Conservation (phyloP, 495 filamentous ascomycete species). For the Aspergillus baeticus region DNA sequence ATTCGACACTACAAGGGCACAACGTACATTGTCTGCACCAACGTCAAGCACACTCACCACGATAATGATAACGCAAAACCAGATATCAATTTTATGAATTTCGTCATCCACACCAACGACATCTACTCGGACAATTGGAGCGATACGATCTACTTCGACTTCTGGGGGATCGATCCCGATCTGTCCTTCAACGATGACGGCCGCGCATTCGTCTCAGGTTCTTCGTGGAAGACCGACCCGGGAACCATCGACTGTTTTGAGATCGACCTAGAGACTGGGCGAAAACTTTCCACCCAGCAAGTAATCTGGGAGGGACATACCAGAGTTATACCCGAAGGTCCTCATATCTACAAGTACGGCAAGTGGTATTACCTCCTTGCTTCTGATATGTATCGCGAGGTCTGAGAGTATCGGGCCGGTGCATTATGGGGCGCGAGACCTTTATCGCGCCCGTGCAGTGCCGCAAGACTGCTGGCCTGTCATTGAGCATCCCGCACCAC, state of each 20-base stretch:
- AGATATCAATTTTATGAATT: neutral
- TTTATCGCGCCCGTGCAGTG: too few relatives aligned
- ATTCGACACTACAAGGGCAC: constrained; percentile 1
- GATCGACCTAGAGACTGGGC: neutral
- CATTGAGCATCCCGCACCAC: too few relatives aligned
- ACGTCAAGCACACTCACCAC: neutral
- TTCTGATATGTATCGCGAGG: too few relatives aligned
- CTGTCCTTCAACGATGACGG: neutral
- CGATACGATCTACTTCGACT: constrained; percentile 2
- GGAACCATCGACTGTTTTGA: neutral
- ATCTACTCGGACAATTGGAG: neutral
- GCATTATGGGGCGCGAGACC: too few relatives aligned
- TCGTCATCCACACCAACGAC: neutral
- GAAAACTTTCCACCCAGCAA: neutral
- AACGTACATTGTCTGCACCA: constrained; percentile 4
- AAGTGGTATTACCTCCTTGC: constrained; percentile 1
- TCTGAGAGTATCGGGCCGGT: too few relatives aligned
- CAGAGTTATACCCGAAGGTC: neutral
- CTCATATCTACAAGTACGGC: neutral
- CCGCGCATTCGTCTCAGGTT: neutral
- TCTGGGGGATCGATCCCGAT: neutral
- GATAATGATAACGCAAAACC: neutral
- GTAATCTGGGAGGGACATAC: neutral
- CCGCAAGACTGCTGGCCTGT: too few relatives aligned
- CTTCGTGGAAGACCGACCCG: neutral